A percentile compares a stretch with the other conserved stretches of the same genome.
phyloP scores from a whole-genome alignment of 371 early-diverging fungal species.

The Mucor indicus region DNA sequence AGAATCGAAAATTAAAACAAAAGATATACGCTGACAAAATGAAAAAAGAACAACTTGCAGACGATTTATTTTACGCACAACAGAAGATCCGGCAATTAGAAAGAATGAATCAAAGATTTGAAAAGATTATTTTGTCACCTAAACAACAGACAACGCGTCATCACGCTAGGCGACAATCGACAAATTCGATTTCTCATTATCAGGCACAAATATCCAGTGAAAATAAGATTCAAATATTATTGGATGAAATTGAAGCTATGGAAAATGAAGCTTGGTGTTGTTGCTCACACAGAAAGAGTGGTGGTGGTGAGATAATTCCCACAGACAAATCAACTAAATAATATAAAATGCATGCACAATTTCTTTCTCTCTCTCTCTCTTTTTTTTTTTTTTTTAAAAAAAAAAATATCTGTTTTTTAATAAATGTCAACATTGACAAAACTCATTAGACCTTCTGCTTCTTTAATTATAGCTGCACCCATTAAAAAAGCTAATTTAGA shows the following conservation, averaged over 20 bases:
- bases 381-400: too few species aligned
- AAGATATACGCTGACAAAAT: conserved; percentile 15
- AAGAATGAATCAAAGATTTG: not conserved
- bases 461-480: conserved; percentile 52
- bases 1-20: conserved; percentile 9
- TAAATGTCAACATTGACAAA: conserved; percentile 11
- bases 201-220: conserved; percentile 3
- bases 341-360: too few species aligned
- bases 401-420: too few species aligned
- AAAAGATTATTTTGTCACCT: not conserved
- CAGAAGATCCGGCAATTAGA: conserved; percentile 1
- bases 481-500: conserved; percentile 12
- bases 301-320: too few species aligned
- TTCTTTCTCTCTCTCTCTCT: too few species aligned
- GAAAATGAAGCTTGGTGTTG: too few species aligned
- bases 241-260: conserved; percentile 29
- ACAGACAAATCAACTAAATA: too few species aligned
- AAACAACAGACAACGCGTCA: not conserved
- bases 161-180: conserved; percentile 4
- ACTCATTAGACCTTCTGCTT: conserved; percentile 17
- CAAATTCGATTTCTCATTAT: not conserved
- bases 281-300: too few species aligned
- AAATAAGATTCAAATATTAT: conserved; percentile 16
- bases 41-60: conserved; percentile 4
- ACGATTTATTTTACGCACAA: not conserved